These are phyloP conservation scores for Colletotrichum salicis DNA, from an alignment of 2,329 filamentous ascomycete genomes.

Conservation along the genomic window DNA sequence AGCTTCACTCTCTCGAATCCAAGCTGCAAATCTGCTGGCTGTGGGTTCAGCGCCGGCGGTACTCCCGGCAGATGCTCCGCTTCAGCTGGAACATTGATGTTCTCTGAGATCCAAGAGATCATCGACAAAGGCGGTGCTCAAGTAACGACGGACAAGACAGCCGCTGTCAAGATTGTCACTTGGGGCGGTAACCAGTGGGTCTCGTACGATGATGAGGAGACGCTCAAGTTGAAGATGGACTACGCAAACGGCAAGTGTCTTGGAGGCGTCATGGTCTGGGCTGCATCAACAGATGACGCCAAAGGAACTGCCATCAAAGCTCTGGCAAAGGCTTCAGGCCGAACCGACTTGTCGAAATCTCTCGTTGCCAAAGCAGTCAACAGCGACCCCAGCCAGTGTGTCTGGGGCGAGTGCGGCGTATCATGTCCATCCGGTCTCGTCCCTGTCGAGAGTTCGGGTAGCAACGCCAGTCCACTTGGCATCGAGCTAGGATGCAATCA, in stretches of 20 bases:
- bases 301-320: not conserved
- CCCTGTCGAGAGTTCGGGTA: not conserved
- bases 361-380: not conserved
- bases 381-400: not conserved
- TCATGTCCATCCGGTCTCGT: not conserved
- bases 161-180: slow-evolving; percentile 42
- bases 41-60: not conserved
- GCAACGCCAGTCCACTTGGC: not conserved
- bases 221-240: slow-evolving; percentile 32
- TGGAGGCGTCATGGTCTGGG: slow-evolving; percentile 42
- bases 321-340: not conserved
- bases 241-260: slow-evolving; percentile 40
- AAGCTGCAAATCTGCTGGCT: not conserved
- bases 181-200: slow-evolving; percentile 44
- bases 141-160: slow-evolving; percentile 36
- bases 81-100: slow-evolving; percentile 37
- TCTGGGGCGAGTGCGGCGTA: not conserved
- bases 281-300: not conserved
- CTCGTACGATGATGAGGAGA: slow-evolving; percentile 43
- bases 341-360: not conserved
- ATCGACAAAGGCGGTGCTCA: slow-evolving; percentile 25
- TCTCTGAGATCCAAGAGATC: slow-evolving; percentile 42
- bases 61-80: not conserved
- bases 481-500: not conserved
- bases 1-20: not conserved